Evolutionary conservation across 805 yeast genomes (phyloP).

Genomic region (Yarrowia phangngaensis): DNA sequence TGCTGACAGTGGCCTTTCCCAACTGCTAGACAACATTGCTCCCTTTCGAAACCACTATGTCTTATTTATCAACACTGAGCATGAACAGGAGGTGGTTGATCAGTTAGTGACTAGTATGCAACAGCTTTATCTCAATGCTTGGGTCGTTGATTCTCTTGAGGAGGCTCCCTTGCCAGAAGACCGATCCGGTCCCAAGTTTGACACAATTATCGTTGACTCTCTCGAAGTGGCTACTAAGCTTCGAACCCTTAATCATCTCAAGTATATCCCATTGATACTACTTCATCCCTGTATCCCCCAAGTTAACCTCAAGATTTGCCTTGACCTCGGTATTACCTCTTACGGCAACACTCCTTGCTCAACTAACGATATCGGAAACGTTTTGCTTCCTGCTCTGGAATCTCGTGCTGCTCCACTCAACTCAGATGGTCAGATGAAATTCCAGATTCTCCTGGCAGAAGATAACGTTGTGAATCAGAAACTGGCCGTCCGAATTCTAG

Average conservation of each 20-base stretch:
- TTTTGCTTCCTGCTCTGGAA: slow-evolving; percentile 79
- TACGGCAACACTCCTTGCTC: slow-evolving; percentile 89
- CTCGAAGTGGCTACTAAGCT: slow-evolving; percentile 68
- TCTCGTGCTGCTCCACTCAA: slow-evolving; percentile 75
- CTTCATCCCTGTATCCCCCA: slow-evolving; percentile 72
- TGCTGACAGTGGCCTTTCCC: slow-evolving; percentile 55
- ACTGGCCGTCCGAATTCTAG: slow-evolving; percentile 77
- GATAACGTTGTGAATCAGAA: slow-evolving; percentile 86
- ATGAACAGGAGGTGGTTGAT: slow-evolving; percentile 49
- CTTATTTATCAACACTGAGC: slow-evolving; percentile 64
- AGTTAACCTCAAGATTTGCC: slow-evolving; percentile 73
- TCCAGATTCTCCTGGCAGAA: slow-evolving; percentile 74
- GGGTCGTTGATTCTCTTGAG: slow-evolving; percentile 52
- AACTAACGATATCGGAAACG: slow-evolving; percentile 73
- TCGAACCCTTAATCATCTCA: slow-evolving; percentile 68
- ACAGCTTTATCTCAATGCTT: slow-evolving; percentile 59
- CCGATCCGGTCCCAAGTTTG: slow-evolving; percentile 50
- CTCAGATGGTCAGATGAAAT: slow-evolving; percentile 71
- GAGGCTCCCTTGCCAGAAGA: slow-evolving; percentile 51
- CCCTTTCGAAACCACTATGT: slow-evolving; percentile 72
- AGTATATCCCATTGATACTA: slow-evolving; percentile 78
- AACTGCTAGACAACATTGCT: slow-evolving; percentile 63
- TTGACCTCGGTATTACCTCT: slow-evolving; percentile 81
- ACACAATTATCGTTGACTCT: slow-evolving; percentile 77
- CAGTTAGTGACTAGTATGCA: slow-evolving; percentile 51